These are phyloP conservation scores for Coriolopsis trogii DNA, from an alignment of 1,284 basidiomycete species.

Conservation along the genomic window DNA sequence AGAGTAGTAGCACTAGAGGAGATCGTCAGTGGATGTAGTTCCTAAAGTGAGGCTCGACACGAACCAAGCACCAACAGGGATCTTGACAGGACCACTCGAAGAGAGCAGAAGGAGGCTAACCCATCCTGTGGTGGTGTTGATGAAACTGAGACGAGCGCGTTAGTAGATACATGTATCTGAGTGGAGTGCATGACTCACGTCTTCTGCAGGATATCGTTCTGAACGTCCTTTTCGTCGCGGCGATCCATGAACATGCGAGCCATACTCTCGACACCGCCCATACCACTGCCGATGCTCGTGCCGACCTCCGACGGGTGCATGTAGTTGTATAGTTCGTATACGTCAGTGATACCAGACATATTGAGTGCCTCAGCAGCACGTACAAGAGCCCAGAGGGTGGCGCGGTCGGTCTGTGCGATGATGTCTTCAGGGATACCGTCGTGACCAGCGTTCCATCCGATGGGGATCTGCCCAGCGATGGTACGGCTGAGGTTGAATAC, in stretches of 20 bases:
- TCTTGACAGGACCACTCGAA: slow-evolving; percentile 96
- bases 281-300: slow-evolving; percentile 91
- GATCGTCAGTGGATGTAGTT: slow-evolving; percentile 4
- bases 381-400: slow-evolving; percentile 96
- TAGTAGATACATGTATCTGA: too few relatives aligned
- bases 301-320: slow-evolving; percentile 97
- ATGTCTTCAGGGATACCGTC: slow-evolving; percentile 99
- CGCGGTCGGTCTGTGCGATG: slow-evolving; percentile 90
- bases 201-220: slow-evolving; percentile 98
- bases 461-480: slow-evolving; percentile 95
- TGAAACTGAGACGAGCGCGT: slow-evolving; percentile 70
- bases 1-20: slow-evolving; percentile 85
- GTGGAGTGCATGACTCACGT: too few relatives aligned
- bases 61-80: slow-evolving; percentile 97
- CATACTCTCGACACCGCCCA: slow-evolving; percentile 93
- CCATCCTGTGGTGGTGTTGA: slow-evolving; percentile 98
- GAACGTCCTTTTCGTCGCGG: slow-evolving; percentile 95
- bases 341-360: slow-evolving; percentile 96
- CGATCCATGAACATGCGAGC: slow-evolving; percentile 98
- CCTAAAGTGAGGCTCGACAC: slow-evolving; percentile 24
- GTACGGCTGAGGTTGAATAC: slow-evolving; percentile 93
- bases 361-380: slow-evolving; percentile 95
- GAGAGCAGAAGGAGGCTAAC: slow-evolving; percentile 93
- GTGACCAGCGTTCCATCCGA: slow-evolving; percentile 94
- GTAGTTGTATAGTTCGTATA: slow-evolving; percentile 96